Percentiles rank a stretch among this genome's conserved stretches.
Conservation (phyloP, 2,329 filamentous ascomycete species). For the Ciborinia camelliae region DNA sequence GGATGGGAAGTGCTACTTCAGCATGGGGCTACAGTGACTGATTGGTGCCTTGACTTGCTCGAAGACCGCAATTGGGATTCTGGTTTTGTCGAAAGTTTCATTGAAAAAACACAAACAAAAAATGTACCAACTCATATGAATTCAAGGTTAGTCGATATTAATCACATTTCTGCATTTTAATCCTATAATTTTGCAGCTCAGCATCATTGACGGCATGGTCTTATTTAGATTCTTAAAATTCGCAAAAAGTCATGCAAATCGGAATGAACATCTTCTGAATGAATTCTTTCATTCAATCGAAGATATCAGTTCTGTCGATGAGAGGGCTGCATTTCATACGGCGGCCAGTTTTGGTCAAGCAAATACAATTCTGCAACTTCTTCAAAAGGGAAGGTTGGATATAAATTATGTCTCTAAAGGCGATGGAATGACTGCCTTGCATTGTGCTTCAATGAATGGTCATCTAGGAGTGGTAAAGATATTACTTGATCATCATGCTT, state of each 20-base stretch:
- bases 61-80: background rate
- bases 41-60: background rate
- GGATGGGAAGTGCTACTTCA: slow-evolving; percentile 2
- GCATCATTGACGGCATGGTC: too few species aligned
- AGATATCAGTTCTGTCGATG: background rate
- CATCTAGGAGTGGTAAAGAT: background rate
- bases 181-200: too few species aligned
- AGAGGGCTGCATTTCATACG: background rate
- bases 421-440: slow-evolving; percentile 10
- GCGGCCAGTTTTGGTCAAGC: background rate
- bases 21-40: background rate
- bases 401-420: background rate
- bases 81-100: background rate
- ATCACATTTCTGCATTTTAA: background rate
- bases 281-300: background rate
- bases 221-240: background rate
- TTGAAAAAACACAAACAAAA: background rate
- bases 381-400: background rate
- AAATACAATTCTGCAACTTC: background rate
- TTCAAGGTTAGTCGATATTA: slow-evolving; percentile 1
- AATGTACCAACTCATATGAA: background rate
- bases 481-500: slow-evolving; percentile 7
- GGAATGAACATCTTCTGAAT: background rate
- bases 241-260: background rate
- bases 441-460: slow-evolving; percentile 4